Conservation (phyloP, 139 green algal genomes). For the Protoeuglena noctilucae region DNA sequence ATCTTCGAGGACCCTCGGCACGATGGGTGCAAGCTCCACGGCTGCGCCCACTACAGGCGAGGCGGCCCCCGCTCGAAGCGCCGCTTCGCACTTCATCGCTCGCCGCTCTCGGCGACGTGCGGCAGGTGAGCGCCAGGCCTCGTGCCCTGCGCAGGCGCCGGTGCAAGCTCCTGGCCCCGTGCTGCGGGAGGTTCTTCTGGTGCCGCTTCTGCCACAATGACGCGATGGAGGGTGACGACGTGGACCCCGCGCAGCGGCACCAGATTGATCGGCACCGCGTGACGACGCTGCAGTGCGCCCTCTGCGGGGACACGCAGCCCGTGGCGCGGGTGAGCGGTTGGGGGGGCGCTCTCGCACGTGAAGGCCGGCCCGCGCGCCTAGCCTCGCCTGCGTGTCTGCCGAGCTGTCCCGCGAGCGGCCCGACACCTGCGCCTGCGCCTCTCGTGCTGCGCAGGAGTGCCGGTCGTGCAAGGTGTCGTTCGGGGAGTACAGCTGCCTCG, state of each 20-base stretch:
- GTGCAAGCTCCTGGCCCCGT: constrained; percentile 8
- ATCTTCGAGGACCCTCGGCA: too few species aligned
- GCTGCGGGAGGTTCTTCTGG: constrained; percentile 30
- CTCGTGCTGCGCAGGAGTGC: too few species aligned
- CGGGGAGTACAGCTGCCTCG: constrained; percentile 52
- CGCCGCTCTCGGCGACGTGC: neutral
- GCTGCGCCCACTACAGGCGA: constrained; percentile 64
- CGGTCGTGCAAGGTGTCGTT: constrained; percentile 40
- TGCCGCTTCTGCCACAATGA: constrained; percentile 72
- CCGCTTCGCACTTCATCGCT: constrained; percentile 19
- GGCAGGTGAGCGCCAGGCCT: neutral
- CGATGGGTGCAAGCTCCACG: constrained; percentile 18
- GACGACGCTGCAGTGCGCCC: constrained; percentile 50
- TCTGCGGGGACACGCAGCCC: constrained; percentile 53
- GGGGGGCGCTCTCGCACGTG: too few species aligned
- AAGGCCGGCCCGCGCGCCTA: too few species aligned
- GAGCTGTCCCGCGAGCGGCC: too few species aligned
- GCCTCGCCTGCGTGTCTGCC: too few species aligned
- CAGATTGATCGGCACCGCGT: constrained; percentile 59
- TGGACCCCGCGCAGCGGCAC: constrained; percentile 47
- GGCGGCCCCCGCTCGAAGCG: constrained; percentile 54
- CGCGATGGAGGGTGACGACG: constrained; percentile 37
- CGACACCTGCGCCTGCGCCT: too few species aligned
- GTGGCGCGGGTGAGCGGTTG: constrained; percentile 17
- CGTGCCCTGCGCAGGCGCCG: neutral